Evolutionary conservation across 306 rosid species (phyloP).

Genomic region (Fagus sylvatica): DNA sequence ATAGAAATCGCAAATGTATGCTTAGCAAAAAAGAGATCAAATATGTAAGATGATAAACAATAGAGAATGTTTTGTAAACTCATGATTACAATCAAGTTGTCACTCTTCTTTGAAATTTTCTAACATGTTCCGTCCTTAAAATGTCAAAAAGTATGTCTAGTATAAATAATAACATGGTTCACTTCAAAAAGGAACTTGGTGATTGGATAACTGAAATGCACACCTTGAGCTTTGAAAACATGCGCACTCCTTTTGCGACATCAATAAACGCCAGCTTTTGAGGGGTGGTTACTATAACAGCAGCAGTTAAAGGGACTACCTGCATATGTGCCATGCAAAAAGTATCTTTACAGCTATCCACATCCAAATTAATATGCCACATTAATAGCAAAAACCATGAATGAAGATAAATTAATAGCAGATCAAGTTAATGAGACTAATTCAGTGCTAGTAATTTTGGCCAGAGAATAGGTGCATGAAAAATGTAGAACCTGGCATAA

Average conservation of each 20-base stretch:
- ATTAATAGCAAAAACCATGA: not conserved
- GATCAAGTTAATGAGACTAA: not conserved
- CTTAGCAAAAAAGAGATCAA: not conserved
- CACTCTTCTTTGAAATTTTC: not conserved
- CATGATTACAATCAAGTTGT: constrained; percentile 2
- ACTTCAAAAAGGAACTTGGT: constrained; percentile 8
- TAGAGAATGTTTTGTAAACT: constrained; percentile 10
- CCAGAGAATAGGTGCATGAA: not conserved
- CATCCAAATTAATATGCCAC: not conserved
- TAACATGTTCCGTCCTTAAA: not conserved
- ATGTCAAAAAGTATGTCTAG: not conserved
- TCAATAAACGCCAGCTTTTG: constrained; percentile 96
- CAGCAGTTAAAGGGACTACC: constrained; percentile 93
- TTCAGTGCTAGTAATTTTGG: not conserved
- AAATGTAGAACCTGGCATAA: constrained; percentile 79
- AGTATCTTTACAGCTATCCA: not conserved
- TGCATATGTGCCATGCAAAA: constrained; percentile 27
- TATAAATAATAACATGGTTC: not conserved
- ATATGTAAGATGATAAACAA: constrained; percentile 20
- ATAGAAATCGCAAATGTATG: constrained; percentile 10
- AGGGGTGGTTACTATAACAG: constrained; percentile 96
- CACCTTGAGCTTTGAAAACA: constrained; percentile 99
- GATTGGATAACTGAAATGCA: constrained; percentile 23
- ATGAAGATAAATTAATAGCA: constrained; percentile 14
- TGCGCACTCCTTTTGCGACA: constrained; percentile 98